Evolutionary conservation across 371 early-diverging fungal genomes (phyloP), one percentile per base, ranked within the genome.

Genomic region (Mortierella sp.): DNA sequence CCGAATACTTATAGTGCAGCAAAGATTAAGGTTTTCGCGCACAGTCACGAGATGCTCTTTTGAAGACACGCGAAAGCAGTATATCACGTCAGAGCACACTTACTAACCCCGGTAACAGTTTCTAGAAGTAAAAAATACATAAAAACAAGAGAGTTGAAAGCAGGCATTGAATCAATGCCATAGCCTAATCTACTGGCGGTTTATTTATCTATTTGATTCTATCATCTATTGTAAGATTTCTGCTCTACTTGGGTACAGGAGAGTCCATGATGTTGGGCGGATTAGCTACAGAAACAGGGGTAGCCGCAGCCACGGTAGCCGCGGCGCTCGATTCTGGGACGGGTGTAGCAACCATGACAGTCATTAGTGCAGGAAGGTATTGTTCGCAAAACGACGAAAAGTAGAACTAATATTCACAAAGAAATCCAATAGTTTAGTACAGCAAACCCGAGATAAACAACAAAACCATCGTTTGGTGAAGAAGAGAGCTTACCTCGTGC

Each of bases 321-420:
- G 57, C 24, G 4, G 62, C 14, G 32, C 47, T 62, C 2, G 57
- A 5, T 65, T 54, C 65, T n/a, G 66, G 30, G 6, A 68, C 14
- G 9, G 72, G 9, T 28, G 67, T 71, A 22, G 68, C 49, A 3
- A 66, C 72, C 80, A 80, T 75, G 54, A 68, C 80, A 0, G 55
- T 51, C 72, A 80, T 89, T 35, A 91, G 73, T 1, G 86, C 62
- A 24, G 87, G 88, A n/a, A 94, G 83, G 70, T 94, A 95, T 52
- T 86, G 85, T 66, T 94, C 93, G 37, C 95, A 94, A 87, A 94
- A 95, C 0, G 90, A 89, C 16, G 90, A 89, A 85, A 94, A 89
- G 84, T 93, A 95, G 69, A 90, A 94, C 80, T 87, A 89, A 11
- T 16, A 89, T 18, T 3, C 1, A 43, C 30, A 37, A 30, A 47